Evolutionary conservation across 2,329 filamentous ascomycete genomes (phyloP).

Genomic region (Fusarium tuaranense): DNA sequence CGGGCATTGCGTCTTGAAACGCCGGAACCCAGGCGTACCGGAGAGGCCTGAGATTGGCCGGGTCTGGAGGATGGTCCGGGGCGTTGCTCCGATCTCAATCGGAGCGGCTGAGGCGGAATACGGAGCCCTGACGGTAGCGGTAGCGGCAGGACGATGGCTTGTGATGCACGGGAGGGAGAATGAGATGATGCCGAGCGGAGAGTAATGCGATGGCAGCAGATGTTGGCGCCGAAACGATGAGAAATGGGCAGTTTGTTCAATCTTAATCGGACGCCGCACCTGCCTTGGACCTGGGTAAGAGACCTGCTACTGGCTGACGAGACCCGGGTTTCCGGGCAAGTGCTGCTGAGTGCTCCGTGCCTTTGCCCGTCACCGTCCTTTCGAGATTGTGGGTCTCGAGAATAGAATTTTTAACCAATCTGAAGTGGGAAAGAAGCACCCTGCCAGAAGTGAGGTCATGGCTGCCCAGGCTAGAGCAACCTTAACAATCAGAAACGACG

Average conservation of each 20-base stretch:
- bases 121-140: conserved; percentile 19
- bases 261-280: conserved; percentile 25
- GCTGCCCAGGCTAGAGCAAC: conserved; percentile 3
- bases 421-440: background rate
- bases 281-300: conserved; percentile 24
- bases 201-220: conserved; percentile 18
- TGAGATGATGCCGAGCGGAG: conserved; percentile 27
- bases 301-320: conserved; percentile 23
- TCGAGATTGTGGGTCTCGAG: background rate
- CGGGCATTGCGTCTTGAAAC: conserved; percentile 12
- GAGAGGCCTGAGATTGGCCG: conserved; percentile 16
- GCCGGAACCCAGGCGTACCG: conserved; percentile 13
- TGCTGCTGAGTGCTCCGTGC: conserved; percentile 18
- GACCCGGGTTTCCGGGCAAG: background rate
- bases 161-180: conserved; percentile 23
- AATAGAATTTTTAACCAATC: conserved; percentile 16
- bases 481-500: conserved; percentile 29
- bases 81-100: conserved; percentile 16
- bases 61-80: background rate
- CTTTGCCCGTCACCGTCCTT: conserved; percentile 22
- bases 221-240: conserved; percentile 10
- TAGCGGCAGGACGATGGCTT: conserved; percentile 15
- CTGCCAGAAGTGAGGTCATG: conserved; percentile 5
- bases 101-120: conserved; percentile 24
- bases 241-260: conserved; percentile 32